A percentile compares a stretch with the other conserved stretches of the same genome.
Evolutionary conservation across 257 asterid genomes (phyloP).

Genomic region (Haberlea rhodopensis): DNA sequence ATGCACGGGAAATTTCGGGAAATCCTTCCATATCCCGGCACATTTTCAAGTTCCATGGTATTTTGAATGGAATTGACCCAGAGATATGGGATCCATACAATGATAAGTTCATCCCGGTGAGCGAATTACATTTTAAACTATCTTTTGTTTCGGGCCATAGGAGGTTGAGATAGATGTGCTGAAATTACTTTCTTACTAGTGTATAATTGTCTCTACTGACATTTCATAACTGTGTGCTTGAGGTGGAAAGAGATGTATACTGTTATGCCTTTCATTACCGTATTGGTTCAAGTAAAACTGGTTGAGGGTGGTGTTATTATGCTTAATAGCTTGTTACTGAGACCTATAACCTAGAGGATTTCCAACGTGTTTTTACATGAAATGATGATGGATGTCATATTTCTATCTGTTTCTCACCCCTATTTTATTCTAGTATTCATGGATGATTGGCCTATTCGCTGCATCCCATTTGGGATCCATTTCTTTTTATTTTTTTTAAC

Average conservation of each 20-base stretch:
- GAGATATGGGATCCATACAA: constrained; percentile 98
- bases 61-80: constrained; percentile 93
- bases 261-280: background rate
- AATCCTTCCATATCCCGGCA: constrained; percentile 70
- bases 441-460: background rate
- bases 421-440: background rate
- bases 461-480: background rate
- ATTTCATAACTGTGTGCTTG: constrained; percentile 9
- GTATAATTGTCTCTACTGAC: constrained; percentile 6
- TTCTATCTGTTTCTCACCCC: background rate
- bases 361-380: background rate
- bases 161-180: background rate
- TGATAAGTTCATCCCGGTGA: constrained; percentile 85
- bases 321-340: background rate
- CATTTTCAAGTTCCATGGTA: constrained; percentile 90
- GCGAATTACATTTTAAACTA: constrained; percentile 31
- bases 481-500: background rate
- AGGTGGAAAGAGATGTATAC: constrained; percentile 6
- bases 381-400: background rate
- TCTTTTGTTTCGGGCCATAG: background rate
- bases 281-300: background rate
- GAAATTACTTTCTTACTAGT: constrained; percentile 11
- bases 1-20: constrained; percentile 79
- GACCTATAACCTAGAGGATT: background rate
- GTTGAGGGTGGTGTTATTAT: constrained; percentile 1